Evolutionary conservation across 192 early-diverging fungal species (phyloP).

Genomic region (Paraglomus occultum): DNA sequence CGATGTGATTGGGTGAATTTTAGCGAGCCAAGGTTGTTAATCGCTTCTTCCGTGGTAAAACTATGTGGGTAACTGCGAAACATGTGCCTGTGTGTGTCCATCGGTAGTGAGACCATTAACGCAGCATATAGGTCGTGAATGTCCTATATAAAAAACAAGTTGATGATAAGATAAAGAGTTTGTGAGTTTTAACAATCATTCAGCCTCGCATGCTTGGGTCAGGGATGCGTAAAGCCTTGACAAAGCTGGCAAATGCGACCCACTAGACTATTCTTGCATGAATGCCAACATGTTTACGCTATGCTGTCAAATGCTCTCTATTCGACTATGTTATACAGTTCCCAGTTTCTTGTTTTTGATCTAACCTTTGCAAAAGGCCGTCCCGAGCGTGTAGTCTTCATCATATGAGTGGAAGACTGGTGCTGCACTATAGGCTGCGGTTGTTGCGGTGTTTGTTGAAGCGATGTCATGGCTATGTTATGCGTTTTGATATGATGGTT

Average conservation of each 20-base stretch:
- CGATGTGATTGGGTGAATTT: constrained; percentile 48
- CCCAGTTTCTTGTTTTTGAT: too few relatives aligned
- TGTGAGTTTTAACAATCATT: neutral
- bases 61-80: constrained; percentile 52
- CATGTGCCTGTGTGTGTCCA: constrained; percentile 47
- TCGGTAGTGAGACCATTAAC: constrained; percentile 48
- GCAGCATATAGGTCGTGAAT: constrained; percentile 59
- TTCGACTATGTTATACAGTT: too few relatives aligned
- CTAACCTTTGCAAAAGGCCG: constrained; percentile 58
- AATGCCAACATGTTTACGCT: neutral
- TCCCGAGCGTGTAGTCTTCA: constrained; percentile 57
- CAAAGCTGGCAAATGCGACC: neutral
- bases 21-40: constrained; percentile 45
- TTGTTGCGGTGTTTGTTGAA: too few relatives aligned
- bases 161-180: too few relatives aligned
- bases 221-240: neutral
- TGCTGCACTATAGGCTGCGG: constrained; percentile 22
- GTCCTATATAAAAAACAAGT: constrained; percentile 36
- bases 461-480: too few relatives aligned
- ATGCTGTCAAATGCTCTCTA: neutral
- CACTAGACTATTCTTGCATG: neutral
- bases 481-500: too few relatives aligned
- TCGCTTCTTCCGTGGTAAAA: constrained; percentile 56
- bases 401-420: constrained; percentile 46
- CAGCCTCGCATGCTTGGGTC: neutral